Percentiles rank a stretch among this genome's conserved stretches.
Conservation (phyloP, 2,329 filamentous ascomycete species). For the Fusarium hostae region DNA sequence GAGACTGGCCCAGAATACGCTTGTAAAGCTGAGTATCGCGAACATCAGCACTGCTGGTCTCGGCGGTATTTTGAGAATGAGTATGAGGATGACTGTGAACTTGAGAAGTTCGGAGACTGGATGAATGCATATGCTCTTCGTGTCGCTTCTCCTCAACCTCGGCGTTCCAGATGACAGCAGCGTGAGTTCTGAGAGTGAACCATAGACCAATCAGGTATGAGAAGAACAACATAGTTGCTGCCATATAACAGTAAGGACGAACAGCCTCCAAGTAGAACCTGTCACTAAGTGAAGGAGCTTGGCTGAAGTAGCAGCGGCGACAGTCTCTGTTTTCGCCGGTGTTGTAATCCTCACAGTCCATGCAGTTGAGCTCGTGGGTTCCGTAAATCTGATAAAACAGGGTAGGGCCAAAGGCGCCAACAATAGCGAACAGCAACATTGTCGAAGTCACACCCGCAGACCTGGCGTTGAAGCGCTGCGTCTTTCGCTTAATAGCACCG, state of each 20-base stretch:
- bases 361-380: constrained; percentile 93
- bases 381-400: constrained; percentile 99
- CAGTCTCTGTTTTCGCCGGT: constrained; percentile 73
- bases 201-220: constrained; percentile 94
- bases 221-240: constrained; percentile 85
- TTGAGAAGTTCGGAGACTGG: constrained; percentile 50
- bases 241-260: constrained; percentile 91
- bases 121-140: constrained; percentile 59
- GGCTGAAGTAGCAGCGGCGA: constrained; percentile 92
- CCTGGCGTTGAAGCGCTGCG: constrained; percentile 95
- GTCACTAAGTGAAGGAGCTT: constrained; percentile 84
- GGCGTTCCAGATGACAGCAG: constrained; percentile 94
- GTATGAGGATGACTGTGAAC: constrained; percentile 48
- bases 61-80: constrained; percentile 53
- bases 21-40: constrained; percentile 92
- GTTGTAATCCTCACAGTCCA: constrained; percentile 65
- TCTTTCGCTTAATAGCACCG: constrained; percentile 96
- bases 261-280: constrained; percentile 92
- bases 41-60: constrained; percentile 73
- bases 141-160: constrained; percentile 82
- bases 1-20: constrained; percentile 88
- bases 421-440: constrained; percentile 96
- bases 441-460: constrained; percentile 97
- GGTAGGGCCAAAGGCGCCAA: constrained; percentile 94
- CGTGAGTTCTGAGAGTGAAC: constrained; percentile 95